Evolutionary conservation across 352 stramenopile species (phyloP).

Genomic region (Phytophthora cajani): DNA sequence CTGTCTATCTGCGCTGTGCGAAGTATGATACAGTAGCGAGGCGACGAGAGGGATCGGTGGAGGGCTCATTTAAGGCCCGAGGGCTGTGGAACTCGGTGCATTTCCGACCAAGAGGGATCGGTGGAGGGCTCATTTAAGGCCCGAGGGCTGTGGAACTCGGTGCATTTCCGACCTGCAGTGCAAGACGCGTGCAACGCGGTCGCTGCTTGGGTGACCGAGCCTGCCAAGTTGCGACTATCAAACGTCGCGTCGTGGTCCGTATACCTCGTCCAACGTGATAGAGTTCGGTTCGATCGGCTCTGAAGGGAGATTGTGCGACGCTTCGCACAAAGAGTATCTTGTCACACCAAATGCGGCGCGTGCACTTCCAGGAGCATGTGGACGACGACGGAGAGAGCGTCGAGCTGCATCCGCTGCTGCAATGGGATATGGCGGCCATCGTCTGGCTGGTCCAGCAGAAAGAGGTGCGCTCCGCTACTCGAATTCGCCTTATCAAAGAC

Average conservation of each 20-base stretch:
- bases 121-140: slow-evolving; percentile 13
- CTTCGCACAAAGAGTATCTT: slow-evolving; percentile 38
- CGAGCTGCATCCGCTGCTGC: slow-evolving; percentile 54
- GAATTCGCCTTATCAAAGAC: neutral
- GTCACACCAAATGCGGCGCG: slow-evolving; percentile 24
- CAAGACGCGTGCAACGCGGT: slow-evolving; percentile 9
- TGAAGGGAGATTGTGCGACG: slow-evolving; percentile 17
- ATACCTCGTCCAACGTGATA: slow-evolving; percentile 35
- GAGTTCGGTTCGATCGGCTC: slow-evolving; percentile 15
- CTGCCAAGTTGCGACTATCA: slow-evolving; percentile 13
- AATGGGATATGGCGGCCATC: slow-evolving; percentile 62
- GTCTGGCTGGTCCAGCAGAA: slow-evolving; percentile 43
- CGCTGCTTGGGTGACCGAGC: slow-evolving; percentile 14
- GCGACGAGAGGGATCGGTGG: slow-evolving; percentile 1
- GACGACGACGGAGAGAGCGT: slow-evolving; percentile 21
- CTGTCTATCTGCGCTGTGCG: too few species aligned
- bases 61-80: slow-evolving; percentile 13
- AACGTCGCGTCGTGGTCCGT: slow-evolving; percentile 20
- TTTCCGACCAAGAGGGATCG: slow-evolving; percentile 3
- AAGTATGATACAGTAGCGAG: neutral
- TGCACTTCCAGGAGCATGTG: slow-evolving; percentile 35
- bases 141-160: neutral
- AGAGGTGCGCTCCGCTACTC: slow-evolving; percentile 36
- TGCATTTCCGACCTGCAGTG: slow-evolving; percentile 21
- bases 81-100: slow-evolving; percentile 3